phyloP scores from a whole-genome alignment of 495 filamentous ascomycete species.

The Aspergillus homomorphus region DNA sequence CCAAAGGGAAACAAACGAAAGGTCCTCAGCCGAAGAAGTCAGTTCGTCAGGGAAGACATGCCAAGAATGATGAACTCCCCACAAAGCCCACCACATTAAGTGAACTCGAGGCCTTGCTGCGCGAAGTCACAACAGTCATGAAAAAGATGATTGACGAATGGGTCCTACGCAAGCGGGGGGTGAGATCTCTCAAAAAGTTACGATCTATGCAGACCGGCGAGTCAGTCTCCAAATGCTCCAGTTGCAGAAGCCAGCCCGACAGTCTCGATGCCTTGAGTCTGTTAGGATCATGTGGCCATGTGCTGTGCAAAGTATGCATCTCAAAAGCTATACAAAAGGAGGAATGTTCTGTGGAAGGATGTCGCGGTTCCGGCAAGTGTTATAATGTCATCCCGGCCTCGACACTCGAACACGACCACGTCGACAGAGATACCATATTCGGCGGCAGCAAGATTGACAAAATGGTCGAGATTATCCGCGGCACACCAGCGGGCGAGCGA shows the following conservation, averaged over 20 bases:
- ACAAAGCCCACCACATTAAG: slow-evolving; percentile 10
- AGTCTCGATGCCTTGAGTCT: slow-evolving; percentile 26
- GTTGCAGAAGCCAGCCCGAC: slow-evolving; percentile 22
- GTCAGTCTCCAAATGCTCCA: slow-evolving; percentile 23
- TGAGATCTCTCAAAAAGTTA: slow-evolving; percentile 31
- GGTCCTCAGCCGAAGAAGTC: neutral
- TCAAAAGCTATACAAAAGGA: slow-evolving; percentile 12
- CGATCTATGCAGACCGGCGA: slow-evolving; percentile 22
- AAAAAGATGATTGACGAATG: slow-evolving; percentile 29
- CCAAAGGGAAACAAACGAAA: neutral
- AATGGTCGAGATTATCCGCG: slow-evolving; percentile 44
- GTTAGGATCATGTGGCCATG: slow-evolving; percentile 51
- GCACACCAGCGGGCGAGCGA: slow-evolving; percentile 43
- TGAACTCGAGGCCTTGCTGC: slow-evolving; percentile 20
- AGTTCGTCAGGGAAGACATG: neutral
- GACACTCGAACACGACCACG: slow-evolving; percentile 30
- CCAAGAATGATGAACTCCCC: slow-evolving; percentile 2
- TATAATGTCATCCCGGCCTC: slow-evolving; percentile 36
- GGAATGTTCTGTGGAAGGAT: slow-evolving; percentile 30
- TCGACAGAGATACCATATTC: slow-evolving; percentile 22
- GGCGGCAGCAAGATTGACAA: slow-evolving; percentile 47
- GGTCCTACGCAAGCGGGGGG: slow-evolving; percentile 27
- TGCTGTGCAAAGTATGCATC: slow-evolving; percentile 42
- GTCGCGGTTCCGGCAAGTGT: slow-evolving; percentile 25
- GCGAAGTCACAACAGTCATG: slow-evolving; percentile 23